phyloP scores from a whole-genome alignment of 1,284 basidiomycete genomes.

The Boletellus sp. region DNA sequence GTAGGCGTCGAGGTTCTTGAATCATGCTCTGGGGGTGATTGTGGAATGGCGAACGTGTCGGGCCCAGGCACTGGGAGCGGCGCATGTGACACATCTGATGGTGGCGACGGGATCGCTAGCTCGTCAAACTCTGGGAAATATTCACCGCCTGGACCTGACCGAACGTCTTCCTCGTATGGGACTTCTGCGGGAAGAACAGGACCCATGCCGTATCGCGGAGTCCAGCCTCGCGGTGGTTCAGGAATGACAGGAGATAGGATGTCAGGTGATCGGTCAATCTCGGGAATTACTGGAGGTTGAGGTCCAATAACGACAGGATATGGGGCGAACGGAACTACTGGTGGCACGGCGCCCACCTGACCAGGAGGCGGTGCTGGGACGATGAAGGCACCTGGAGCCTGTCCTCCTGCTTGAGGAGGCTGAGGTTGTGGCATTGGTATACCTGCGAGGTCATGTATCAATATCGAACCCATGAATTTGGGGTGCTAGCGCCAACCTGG shows the following conservation, averaged over 20 bases:
- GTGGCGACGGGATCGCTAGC: slow-evolving; percentile 22
- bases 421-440: slow-evolving; percentile 28
- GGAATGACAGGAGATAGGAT: slow-evolving; percentile 26
- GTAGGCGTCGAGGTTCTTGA: slow-evolving; percentile 27
- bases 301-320: slow-evolving; percentile 30
- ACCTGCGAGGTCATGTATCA: slow-evolving; percentile 16
- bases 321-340: slow-evolving; percentile 19
- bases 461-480: not conserved
- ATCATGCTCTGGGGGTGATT: slow-evolving; percentile 8
- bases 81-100: slow-evolving; percentile 13
- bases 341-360: slow-evolving; percentile 12
- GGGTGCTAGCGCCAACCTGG: slow-evolving; percentile 14
- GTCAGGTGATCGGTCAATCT: slow-evolving; percentile 11
- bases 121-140: slow-evolving; percentile 19
- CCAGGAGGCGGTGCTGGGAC: slow-evolving; percentile 24
- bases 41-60: slow-evolving; percentile 16
- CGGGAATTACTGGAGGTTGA: slow-evolving; percentile 29
- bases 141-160: not conserved
- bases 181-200: slow-evolving; percentile 20
- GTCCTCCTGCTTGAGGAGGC: slow-evolving; percentile 11
- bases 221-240: slow-evolving; percentile 14
- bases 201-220: slow-evolving; percentile 8
- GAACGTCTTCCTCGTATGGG: slow-evolving; percentile 10
- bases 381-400: slow-evolving; percentile 16
- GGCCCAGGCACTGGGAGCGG: slow-evolving; percentile 24